Evolutionary conservation across 495 filamentous ascomycete genomes (phyloP).

Genomic region (Delitschia confertaspora): DNA sequence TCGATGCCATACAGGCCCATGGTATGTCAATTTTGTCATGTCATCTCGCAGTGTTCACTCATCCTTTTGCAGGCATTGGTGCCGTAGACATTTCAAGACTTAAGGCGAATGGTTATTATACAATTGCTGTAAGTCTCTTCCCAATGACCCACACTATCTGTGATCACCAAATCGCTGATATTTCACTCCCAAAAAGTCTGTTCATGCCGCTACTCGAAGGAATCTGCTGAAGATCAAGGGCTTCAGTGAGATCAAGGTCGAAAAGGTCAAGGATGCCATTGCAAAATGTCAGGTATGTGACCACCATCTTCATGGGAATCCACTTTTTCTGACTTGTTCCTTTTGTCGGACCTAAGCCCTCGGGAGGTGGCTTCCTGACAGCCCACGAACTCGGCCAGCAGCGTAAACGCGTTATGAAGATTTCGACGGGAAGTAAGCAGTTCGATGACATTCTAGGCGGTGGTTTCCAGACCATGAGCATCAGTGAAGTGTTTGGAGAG

Average conservation of each 20-base stretch:
- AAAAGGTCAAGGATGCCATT: constrained; percentile 72
- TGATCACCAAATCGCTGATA: not conserved
- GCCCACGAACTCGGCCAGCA: constrained; percentile 62
- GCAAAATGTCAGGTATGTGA: constrained; percentile 56
- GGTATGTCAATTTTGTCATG: constrained; percentile 38
- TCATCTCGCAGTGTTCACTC: not conserved
- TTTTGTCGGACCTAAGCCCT: constrained; percentile 41
- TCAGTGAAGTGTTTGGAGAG: constrained; percentile 65
- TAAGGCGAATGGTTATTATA: constrained; percentile 61
- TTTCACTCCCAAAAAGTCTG: constrained; percentile 40
- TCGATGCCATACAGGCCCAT: constrained; percentile 65
- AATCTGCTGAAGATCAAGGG: constrained; percentile 67
- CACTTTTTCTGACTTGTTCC: not conserved
- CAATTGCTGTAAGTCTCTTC: constrained; percentile 49
- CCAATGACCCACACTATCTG: not conserved
- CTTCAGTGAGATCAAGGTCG: constrained; percentile 73
- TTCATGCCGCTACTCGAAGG: constrained; percentile 56
- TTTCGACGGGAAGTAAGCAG: constrained; percentile 69
- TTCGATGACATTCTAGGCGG: constrained; percentile 65
- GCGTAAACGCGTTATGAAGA: constrained; percentile 58
- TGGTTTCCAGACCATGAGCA: constrained; percentile 72
- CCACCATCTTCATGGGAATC: not conserved
- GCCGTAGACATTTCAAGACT: constrained; percentile 68
- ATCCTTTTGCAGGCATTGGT: constrained; percentile 48
- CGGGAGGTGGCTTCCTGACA: constrained; percentile 63